A percentile compares a stretch with the other conserved stretches of the same genome.
Evolutionary conservation across 495 filamentous ascomycete genomes (phyloP).

Genomic region (Filosporella fistucella): DNA sequence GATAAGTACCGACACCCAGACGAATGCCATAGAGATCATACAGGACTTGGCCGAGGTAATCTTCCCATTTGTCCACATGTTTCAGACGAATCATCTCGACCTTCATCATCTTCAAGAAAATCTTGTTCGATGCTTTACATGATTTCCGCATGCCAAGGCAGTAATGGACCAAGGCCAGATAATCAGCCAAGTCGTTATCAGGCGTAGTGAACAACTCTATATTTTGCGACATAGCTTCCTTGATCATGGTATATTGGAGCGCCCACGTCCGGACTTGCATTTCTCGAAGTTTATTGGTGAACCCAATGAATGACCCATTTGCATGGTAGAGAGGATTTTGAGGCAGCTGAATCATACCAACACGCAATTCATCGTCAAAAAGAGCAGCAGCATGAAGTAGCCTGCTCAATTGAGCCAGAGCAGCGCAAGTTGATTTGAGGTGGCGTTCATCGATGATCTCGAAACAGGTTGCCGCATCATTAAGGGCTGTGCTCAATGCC

Average conservation of each 20-base stretch:
- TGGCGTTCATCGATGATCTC: constrained; percentile 81
- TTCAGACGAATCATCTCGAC: constrained; percentile 66
- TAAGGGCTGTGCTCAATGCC: constrained; percentile 57
- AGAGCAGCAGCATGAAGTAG: constrained; percentile 74
- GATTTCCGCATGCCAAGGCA: constrained; percentile 80
- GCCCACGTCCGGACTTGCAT: constrained; percentile 89
- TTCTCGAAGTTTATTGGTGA: constrained; percentile 73
- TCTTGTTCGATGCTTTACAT: constrained; percentile 79
- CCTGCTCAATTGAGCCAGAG: constrained; percentile 60
- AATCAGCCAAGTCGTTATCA: constrained; percentile 66
- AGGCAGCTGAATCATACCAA: constrained; percentile 56
- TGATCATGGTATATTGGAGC: constrained; percentile 67
- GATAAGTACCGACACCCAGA: constrained; percentile 61
- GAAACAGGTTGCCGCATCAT: constrained; percentile 61
- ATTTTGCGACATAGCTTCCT: constrained; percentile 69
- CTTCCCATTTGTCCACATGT: constrained; percentile 64
- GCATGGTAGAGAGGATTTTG: constrained; percentile 33
- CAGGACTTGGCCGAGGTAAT: constrained; percentile 81
- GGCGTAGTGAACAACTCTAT: constrained; percentile 53
- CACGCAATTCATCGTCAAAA: constrained; percentile 75
- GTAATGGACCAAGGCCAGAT: constrained; percentile 74
- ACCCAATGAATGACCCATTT: constrained; percentile 29
- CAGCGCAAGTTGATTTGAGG: constrained; percentile 62
- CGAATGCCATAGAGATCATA: constrained; percentile 84
- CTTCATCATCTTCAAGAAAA: constrained; percentile 85